These are phyloP conservation scores for Tulasnella sp. DNA, from an alignment of 768 basidiomycete species.

Conservation along the genomic window DNA sequence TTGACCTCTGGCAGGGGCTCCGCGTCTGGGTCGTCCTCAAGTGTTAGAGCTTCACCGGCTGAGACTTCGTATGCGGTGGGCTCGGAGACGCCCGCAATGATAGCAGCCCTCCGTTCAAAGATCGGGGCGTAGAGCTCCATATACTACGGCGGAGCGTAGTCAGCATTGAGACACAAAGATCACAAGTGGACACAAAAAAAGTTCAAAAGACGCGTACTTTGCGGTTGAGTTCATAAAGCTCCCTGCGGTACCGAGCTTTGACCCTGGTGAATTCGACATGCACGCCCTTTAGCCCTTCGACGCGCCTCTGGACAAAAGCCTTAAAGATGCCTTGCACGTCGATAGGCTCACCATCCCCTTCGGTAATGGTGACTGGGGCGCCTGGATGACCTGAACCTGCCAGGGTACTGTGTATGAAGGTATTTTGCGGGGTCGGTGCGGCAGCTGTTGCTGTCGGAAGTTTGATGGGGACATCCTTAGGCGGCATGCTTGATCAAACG, in stretches of 20 bases:
- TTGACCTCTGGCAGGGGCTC: slow-evolving; percentile 14
- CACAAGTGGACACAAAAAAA: too few species aligned
- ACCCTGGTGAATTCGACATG: slow-evolving; percentile 86
- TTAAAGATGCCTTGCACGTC: slow-evolving; percentile 33
- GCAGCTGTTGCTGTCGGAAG: slow-evolving; percentile 28
- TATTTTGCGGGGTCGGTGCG: slow-evolving; percentile 81
- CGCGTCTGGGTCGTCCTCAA: slow-evolving; percentile 52
- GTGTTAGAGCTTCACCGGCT: slow-evolving; percentile 58
- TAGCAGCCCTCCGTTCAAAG: slow-evolving; percentile 73
- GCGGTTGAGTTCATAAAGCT: slow-evolving; percentile 91
- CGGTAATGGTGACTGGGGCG: slow-evolving; percentile 30
- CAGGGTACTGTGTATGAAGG: slow-evolving; percentile 71
- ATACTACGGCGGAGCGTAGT: slow-evolving; percentile 24
- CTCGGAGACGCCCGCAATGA: slow-evolving; percentile 65
- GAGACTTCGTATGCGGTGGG: slow-evolving; percentile 74
- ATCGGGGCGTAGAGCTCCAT: slow-evolving; percentile 44
- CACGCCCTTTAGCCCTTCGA: slow-evolving; percentile 89
- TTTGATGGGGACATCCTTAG: slow-evolving; percentile 5
- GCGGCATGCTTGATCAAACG: not conserved
- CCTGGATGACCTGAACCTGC: slow-evolving; percentile 65
- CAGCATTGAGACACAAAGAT: not conserved
- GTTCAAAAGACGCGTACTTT: slow-evolving; percentile 44
- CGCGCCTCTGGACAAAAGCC: slow-evolving; percentile 53
- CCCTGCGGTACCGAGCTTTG: slow-evolving; percentile 88
- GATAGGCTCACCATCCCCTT: slow-evolving; percentile 40